Evolutionary conservation across 164 flowering plant genomes (phyloP).

Genomic region (Magnolia kwangsiensis): DNA sequence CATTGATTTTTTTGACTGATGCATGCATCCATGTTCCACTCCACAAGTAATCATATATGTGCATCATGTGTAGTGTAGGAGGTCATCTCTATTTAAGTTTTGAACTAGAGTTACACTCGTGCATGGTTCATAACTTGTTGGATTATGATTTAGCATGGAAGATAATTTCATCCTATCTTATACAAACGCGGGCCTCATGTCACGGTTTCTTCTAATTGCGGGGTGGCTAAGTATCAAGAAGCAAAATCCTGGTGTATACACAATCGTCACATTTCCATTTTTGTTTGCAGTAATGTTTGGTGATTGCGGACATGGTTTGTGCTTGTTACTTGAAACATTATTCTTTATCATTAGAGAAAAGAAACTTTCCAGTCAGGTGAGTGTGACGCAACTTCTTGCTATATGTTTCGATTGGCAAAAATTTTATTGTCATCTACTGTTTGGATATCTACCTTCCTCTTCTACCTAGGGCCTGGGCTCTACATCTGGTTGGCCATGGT

Average conservation of each 20-base stretch:
- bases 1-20: too few relatives aligned
- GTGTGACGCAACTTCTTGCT: not conserved
- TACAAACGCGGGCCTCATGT: not conserved
- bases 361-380: conserved; percentile 77
- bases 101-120: not conserved
- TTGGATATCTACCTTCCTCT: too few relatives aligned
- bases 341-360: conserved; percentile 62
- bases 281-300: conserved; percentile 99
- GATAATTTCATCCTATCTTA: not conserved
- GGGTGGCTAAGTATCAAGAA: conserved; percentile 93
- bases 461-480: too few relatives aligned
- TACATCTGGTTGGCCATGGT: too few relatives aligned
- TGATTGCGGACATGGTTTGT: conserved; percentile 99
- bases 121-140: not conserved
- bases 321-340: conserved; percentile 72
- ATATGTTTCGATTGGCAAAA: too few relatives aligned
- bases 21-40: too few relatives aligned
- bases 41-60: too few relatives aligned
- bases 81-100: not conserved
- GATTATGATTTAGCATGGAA: not conserved
- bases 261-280: conserved; percentile 87
- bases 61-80: too few relatives aligned
- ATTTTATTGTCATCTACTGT: too few relatives aligned
- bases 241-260: conserved; percentile 91
- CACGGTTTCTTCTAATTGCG: conserved; percentile 30